phyloP scores from a whole-genome alignment of 2,329 filamentous ascomycete genomes.

The Diaporthe batatas region DNA sequence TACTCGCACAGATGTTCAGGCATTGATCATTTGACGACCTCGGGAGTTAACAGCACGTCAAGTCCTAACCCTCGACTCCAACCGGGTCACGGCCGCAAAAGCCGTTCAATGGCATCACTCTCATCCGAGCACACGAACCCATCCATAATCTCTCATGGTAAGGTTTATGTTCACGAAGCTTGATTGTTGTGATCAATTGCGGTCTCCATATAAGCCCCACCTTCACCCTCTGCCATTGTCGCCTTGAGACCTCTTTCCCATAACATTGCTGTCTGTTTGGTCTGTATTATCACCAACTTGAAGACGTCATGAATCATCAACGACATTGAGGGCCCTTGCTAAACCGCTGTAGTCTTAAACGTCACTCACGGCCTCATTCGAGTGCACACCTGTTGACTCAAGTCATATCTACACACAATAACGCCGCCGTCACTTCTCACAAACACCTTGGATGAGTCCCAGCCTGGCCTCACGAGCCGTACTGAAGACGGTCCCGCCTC shows the following conservation, averaged over 20 bases:
- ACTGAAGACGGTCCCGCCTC: conserved; percentile 29
- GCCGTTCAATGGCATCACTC: not conserved
- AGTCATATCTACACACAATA: not conserved
- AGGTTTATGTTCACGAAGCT: not conserved
- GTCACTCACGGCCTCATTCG: not conserved
- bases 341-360: not conserved
- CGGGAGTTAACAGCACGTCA: not conserved
- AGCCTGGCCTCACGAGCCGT: conserved; percentile 28
- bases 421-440: not conserved
- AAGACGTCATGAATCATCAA: conserved; percentile 27
- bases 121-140: not conserved
- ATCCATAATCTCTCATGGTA: not conserved
- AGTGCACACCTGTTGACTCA: not conserved
- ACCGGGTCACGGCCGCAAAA: not conserved
- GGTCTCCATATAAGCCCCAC: not conserved
- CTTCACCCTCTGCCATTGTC: not conserved
- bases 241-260: too few species aligned
- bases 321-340: not conserved
- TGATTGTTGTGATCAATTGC: not conserved
- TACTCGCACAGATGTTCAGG: not conserved
- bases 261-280: not conserved
- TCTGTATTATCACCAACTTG: not conserved
- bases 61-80: not conserved
- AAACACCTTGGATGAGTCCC: conserved; percentile 24
- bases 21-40: too few species aligned